These are phyloP conservation scores for Anacardium occidentale DNA, from an alignment of 345 rosid genomes.

Conservation along the genomic window DNA sequence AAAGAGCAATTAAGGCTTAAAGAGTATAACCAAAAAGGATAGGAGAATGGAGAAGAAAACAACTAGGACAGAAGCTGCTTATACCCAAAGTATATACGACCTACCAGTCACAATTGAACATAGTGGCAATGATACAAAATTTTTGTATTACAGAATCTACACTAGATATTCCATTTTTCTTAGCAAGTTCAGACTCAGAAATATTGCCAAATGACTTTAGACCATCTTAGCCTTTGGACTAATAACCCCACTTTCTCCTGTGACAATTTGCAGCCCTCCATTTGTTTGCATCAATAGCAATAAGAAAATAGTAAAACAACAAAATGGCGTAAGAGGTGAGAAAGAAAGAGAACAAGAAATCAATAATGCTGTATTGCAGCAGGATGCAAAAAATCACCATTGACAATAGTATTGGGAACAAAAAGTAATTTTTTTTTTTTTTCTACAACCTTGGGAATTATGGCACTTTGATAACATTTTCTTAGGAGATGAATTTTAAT, in stretches of 20 bases:
- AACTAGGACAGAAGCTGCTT: background rate
- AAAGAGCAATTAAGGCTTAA: background rate
- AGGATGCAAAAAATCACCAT: background rate
- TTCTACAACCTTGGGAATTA: background rate
- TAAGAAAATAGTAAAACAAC: background rate
- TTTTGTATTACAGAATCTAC: background rate
- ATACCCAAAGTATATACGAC: background rate
- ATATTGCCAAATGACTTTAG: background rate
- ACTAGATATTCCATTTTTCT: background rate
- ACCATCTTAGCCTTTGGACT: background rate
- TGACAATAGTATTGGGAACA: background rate
- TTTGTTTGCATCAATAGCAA: background rate
- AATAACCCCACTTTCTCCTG: background rate
- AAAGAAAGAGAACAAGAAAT: background rate
- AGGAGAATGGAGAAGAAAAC: background rate
- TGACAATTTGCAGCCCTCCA: background rate
- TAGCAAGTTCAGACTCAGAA: background rate
- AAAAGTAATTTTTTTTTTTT: background rate
- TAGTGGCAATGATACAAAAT: background rate
- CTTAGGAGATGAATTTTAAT: background rate
- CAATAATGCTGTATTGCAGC: background rate
- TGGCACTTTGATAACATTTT: background rate
- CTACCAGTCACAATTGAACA: background rate
- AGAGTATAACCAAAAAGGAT: background rate
- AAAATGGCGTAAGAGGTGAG: background rate